Evolutionary conservation across 352 stramenopile species (phyloP).

Genomic region (Globisporangium paroecandrum): DNA sequence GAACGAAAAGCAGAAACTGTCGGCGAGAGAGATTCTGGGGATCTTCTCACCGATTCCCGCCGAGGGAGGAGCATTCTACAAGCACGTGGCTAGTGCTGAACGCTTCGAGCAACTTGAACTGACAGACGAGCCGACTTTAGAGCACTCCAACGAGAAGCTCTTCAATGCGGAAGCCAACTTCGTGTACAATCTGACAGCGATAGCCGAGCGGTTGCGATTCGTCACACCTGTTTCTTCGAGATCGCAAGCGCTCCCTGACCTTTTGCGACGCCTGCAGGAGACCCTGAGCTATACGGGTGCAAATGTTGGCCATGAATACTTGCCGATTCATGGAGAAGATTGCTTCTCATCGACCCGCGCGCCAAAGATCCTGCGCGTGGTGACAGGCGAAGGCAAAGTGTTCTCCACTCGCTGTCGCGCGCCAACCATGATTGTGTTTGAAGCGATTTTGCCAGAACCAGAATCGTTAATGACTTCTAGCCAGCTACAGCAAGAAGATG

Average conservation of each 20-base stretch:
- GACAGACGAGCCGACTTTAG: background rate
- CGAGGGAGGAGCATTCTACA: slow-evolving; percentile 2
- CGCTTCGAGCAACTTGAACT: background rate
- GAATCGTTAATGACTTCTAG: background rate
- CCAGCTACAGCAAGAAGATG: slow-evolving; percentile 4
- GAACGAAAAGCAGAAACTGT: background rate
- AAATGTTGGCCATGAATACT: slow-evolving; percentile 11
- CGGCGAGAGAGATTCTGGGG: slow-evolving; percentile 2
- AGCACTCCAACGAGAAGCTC: slow-evolving; percentile 20
- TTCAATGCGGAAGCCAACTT: slow-evolving; percentile 33
- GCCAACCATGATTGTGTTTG: slow-evolving; percentile 41
- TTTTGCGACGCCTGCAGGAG: slow-evolving; percentile 20
- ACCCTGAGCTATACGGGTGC: slow-evolving; percentile 7
- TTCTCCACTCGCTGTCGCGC: slow-evolving; percentile 33
- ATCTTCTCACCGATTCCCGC: slow-evolving; percentile 14
- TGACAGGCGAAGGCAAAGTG: slow-evolving; percentile 32
- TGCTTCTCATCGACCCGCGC: background rate
- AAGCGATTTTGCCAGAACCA: slow-evolving; percentile 16
- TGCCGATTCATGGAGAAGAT: slow-evolving; percentile 12
- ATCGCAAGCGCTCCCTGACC: slow-evolving; percentile 8
- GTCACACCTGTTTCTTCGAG: slow-evolving; percentile 18
- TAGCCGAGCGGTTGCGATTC: slow-evolving; percentile 29
- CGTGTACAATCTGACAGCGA: slow-evolving; percentile 29
- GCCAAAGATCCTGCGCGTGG: slow-evolving; percentile 25
- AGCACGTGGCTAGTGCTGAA: background rate